Conservation (phyloP, 441 rosid species). For the Melastoma candidum region DNA sequence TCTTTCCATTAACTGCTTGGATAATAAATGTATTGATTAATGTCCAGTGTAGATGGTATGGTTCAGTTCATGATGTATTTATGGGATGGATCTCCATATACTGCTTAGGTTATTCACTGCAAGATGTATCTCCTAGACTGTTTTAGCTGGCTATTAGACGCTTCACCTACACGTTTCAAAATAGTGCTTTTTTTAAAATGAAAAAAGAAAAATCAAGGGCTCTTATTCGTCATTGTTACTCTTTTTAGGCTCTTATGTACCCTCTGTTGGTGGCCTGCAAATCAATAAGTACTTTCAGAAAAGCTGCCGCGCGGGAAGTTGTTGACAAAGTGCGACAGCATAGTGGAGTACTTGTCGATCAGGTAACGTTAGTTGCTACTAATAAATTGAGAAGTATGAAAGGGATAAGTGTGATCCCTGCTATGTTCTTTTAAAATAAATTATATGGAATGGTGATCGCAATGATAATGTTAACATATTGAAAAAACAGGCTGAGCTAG, state of each 20-base stretch:
- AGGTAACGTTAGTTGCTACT: conserved; percentile 36
- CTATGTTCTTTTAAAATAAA: conserved; percentile 7
- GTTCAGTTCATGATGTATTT: no score
- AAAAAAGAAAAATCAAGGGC: no score
- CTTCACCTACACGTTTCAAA: not conserved
- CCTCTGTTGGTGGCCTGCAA: conserved; percentile 99
- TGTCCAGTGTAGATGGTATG: no score
- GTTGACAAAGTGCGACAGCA: conserved; percentile 97
- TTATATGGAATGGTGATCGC: conserved; percentile 5
- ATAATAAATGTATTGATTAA: no score
- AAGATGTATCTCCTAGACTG: no score
- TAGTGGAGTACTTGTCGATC: conserved; percentile 91
- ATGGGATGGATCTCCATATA: no score
- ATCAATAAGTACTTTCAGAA: conserved; percentile 90
- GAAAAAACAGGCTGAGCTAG: conserved; percentile 78
- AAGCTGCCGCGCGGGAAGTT: conserved; percentile 97
- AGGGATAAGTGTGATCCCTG: not conserved
- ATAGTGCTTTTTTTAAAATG: no score
- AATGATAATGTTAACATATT: not conserved
- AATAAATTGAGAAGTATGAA: not conserved
- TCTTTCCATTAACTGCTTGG: no score
- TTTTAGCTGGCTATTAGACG: no score
- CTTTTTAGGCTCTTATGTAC: conserved; percentile 89
- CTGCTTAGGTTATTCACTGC: no score
- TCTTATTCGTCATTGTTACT: not conserved